phyloP scores from a whole-genome alignment of 345 rosid species.

The Populus simonii region DNA sequence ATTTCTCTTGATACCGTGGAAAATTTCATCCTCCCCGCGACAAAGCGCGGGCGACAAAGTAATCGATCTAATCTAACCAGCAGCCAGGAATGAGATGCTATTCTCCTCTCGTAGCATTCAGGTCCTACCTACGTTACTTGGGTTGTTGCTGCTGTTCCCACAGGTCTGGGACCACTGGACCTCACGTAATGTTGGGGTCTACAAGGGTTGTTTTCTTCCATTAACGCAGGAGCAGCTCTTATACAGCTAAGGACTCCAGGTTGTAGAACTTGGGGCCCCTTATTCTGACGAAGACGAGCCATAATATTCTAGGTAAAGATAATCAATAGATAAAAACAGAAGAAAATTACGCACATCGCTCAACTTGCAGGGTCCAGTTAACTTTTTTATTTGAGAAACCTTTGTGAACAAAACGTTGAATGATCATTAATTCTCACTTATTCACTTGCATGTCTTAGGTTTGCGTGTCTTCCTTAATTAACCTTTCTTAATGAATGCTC shows the following conservation, averaged over 20 bases:
- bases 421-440: too few relatives aligned
- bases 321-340: constrained; percentile 12
- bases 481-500: too few relatives aligned
- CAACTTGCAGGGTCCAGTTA: too few relatives aligned
- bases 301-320: constrained; percentile 1
- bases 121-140: constrained; percentile 12
- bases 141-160: constrained; percentile 24
- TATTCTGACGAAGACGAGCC: constrained; percentile 14
- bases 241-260: constrained; percentile 31
- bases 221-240: constrained; percentile 20
- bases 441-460: too few relatives aligned
- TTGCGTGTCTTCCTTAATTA: too few relatives aligned
- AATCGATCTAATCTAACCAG: neutral
- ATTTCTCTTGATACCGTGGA: too few relatives aligned
- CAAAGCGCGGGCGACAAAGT: too few relatives aligned
- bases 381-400: too few relatives aligned
- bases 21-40: too few relatives aligned
- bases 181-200: constrained; percentile 14
- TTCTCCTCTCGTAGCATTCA: neutral
- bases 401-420: too few relatives aligned
- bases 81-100: neutral
- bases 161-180: constrained; percentile 37
- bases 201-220: constrained; percentile 20
- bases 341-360: too few relatives aligned
- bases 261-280: constrained; percentile 13